Percentiles rank a stretch among this genome's conserved stretches.
Evolutionary conservation across 176 grass and related monocot species (phyloP).

Genomic region (Saccharum officinarum): DNA sequence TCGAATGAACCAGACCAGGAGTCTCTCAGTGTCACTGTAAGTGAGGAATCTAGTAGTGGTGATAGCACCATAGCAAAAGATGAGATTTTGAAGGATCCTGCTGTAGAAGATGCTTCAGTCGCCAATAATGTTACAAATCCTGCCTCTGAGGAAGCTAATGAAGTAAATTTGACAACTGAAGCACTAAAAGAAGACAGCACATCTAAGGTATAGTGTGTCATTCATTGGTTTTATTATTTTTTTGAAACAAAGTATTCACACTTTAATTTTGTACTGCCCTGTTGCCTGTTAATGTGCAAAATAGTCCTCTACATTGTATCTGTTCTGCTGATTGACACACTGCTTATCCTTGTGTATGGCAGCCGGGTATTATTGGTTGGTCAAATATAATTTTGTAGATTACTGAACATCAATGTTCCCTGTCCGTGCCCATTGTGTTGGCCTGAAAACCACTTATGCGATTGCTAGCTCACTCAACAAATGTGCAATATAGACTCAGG

Average conservation of each 20-base stretch:
- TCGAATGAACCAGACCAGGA: slow-evolving; percentile 54
- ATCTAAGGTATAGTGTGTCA: slow-evolving; percentile 32
- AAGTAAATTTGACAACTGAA: slow-evolving; percentile 29
- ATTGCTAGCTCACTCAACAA: slow-evolving; percentile 13
- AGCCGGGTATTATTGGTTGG: neutral
- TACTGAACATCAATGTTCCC: neutral
- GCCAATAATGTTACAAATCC: slow-evolving; percentile 7
- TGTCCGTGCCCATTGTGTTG: neutral
- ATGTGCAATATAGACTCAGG: neutral
- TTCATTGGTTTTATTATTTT: neutral
- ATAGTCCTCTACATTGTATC: neutral
- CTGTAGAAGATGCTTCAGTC: slow-evolving; percentile 21
- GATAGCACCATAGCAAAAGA: slow-evolving; percentile 26
- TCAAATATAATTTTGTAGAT: neutral
- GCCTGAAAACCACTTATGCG: slow-evolving; percentile 3
- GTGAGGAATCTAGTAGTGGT: slow-evolving; percentile 33
- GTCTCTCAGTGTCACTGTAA: slow-evolving; percentile 26
- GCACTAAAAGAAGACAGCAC: neutral
- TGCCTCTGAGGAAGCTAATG: slow-evolving; percentile 40
- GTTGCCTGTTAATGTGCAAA: slow-evolving; percentile 23
- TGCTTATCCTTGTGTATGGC: slow-evolving; percentile 2
- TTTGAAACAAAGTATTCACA: slow-evolving; percentile 19
- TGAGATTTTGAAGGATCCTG: slow-evolving; percentile 49
- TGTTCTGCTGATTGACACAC: neutral
- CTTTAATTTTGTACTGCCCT: slow-evolving; percentile 12